Base-by-base conservation (phyloP, 192 early-diverging fungal genomes). In the Podila minutissima region DNA sequence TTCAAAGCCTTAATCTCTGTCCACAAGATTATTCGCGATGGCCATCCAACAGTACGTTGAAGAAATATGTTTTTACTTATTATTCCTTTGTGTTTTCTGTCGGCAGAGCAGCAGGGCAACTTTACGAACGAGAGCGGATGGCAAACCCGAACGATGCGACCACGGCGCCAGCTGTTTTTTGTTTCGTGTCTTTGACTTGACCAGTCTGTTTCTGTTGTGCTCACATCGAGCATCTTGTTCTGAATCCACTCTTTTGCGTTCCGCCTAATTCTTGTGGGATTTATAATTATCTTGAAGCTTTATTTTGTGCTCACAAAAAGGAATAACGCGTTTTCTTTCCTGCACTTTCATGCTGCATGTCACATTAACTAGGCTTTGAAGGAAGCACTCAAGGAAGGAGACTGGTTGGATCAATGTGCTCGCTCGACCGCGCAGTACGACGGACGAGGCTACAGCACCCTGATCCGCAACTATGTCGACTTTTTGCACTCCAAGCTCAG, bases 21-120 rank as follows among this genome's bases (percentile, higher is more conserved):
- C 67, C 98, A 99, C 88, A 99, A 99, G 88, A 91, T 99, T 69
- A 94, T 98, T 64, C 92, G 95, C 62, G 91, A 93, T 74, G 98
- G 98, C 50, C 96, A 98, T 83, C 90, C 93, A 26, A 85, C 86
- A 53, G 94, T 94, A 88, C 63, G 86, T 83, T 13, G 58, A n/a
- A 22, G 29, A 32, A 32, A 50, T 48, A 51, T 19, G 6, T 53
- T 19, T 29, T 50, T 3, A 32, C 46, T 58, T 58, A 37, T 69
- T 20, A 46, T 20, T 48, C 11, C 41, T 24, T 24, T 28, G 63
- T 35, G 62, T 6, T 17, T 53, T 53, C 50, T 53, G 19, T 53
- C 5, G 5, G 17, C 50, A 53, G 19, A 3, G n/a, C 5, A 8
- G 8, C 5, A 8, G 35, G 32, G 32, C 28, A 13, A 60, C 26